Base-by-base conservation (phyloP, 257 asterid species). In the Echium plantagineum region DNA sequence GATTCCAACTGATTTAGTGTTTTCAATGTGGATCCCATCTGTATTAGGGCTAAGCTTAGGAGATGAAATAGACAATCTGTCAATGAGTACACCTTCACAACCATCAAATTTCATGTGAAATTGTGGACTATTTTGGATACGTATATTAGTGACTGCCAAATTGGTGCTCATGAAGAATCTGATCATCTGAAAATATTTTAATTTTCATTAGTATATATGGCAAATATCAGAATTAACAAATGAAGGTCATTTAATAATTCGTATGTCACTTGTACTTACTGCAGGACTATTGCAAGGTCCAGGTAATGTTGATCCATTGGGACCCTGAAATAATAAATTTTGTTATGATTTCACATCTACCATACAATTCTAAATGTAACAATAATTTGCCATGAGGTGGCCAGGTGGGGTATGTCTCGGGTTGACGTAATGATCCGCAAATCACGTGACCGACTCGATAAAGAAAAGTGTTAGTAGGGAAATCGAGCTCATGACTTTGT, bases 231-330 rank as follows among this genome's bases (percentile, higher is more conserved):
- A 10, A 3, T 42, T 42, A 42, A 42, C 49, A 42, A 42, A 42
- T 42, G 16, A 10, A 0, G 49, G 49, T 12, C 15, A 42, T 42
- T 42, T 42, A 35, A 35, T 35, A 35, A 35, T 12, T 3, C 21
- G 5, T 12, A 22, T 24, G 7, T 42, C 13, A 26, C 35, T 53
- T 51, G 21, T 10, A 83, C 94, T 68, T 65, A 93, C 98, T 51
- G 94, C 87, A 17, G 99, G 99, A 73, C 97, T 93, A 73, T 89
- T 83, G 70, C 99, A 93, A 69, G 97, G 96, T 63, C 97, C 97
- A 5, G 85, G 80, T 76, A 93, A 71, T 48, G 97, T 93, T 60
- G 97, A 74, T 63, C 99, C 97, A 71, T 86, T 73, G 21, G 96
- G 94, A 51, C 97, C 99, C 96, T 86, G 85, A 70, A 82, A 81